Conservation (phyloP, 1,284 basidiomycete genomes). For the Mycena sp. region DNA sequence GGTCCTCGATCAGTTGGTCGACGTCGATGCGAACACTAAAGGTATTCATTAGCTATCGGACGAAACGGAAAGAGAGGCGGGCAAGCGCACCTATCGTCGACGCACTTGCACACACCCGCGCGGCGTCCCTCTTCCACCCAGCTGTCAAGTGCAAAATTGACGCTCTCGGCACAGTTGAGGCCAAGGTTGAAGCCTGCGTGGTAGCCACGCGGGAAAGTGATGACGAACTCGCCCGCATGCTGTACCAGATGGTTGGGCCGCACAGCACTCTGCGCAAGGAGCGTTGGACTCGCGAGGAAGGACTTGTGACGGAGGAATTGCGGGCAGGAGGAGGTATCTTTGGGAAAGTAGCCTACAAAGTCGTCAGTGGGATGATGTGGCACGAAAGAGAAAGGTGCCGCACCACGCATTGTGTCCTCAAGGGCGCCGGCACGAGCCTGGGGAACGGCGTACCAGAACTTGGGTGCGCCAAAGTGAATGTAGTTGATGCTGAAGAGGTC, state of each 20-base stretch:
- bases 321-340: slow-evolving; percentile 84
- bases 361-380: neutral
- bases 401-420: slow-evolving; percentile 86
- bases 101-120: slow-evolving; percentile 86
- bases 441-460: slow-evolving; percentile 96
- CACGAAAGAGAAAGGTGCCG: slow-evolving; percentile 29
- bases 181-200: slow-evolving; percentile 98
- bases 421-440: slow-evolving; percentile 83
- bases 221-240: slow-evolving; percentile 88
- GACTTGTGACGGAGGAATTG: slow-evolving; percentile 98
- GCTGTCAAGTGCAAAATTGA: slow-evolving; percentile 96
- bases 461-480: slow-evolving; percentile 98
- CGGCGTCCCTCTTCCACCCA: slow-evolving; percentile 92
- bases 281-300: slow-evolving; percentile 90
- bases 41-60: slow-evolving; percentile 6
- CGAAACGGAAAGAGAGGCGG: slow-evolving; percentile 4
- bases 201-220: slow-evolving; percentile 95
- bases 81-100: slow-evolving; percentile 78
- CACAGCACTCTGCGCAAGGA: slow-evolving; percentile 84
- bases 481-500: slow-evolving; percentile 99
- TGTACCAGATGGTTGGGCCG: slow-evolving; percentile 92
- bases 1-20: slow-evolving; percentile 78
- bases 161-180: slow-evolving; percentile 97
- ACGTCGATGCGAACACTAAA: slow-evolving; percentile 91
- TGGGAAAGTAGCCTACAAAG: slow-evolving; percentile 82